Evolutionary conservation across 805 yeast genomes (phyloP), one percentile per base, ranked within the genome.

Genomic region (Kregervanrija fluxuum): DNA sequence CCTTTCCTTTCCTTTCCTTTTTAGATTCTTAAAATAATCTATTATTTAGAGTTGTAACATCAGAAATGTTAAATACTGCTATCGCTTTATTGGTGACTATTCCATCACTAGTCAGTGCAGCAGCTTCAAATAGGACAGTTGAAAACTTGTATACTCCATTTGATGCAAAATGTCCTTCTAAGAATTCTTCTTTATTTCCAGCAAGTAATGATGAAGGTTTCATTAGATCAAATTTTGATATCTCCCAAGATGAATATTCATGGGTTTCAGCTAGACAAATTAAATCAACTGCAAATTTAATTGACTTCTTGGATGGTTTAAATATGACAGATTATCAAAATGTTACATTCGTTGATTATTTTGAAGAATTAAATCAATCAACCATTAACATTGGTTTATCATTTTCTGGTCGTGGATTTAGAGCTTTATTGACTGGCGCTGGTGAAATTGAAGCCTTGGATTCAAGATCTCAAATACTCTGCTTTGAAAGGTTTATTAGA

Each of bases 361-460:
- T 70, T 22, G 60, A 62, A 30, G 48, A 56, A 3, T 56, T 67
- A 35, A 57, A 65, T 48, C 56, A 60, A 15, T 38, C 48, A 38
- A 46, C 71, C n/a, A 64, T 74, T 49, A 68, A 68, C 37, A 64
- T 82, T 39, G 86, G 79, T 22, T 51, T 74, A 32, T 80, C 88
- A 3, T 75, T 80, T 48, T 75, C 88, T 12, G 95, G 95, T 35
- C 95, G 96, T 54, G 93, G 95, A 3, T 85, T 82, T 60, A 74
- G 95, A 50, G 93, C 95, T 34, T 82, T 87, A 83, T 64, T 87
- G 40, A 65, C 72, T 38, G 95, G 95, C 13, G 95, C 95, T 6
- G 95, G 95, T 32, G 78, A 79, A 60, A 57, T 87, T n/a, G 68
- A 85, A 3, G 95, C 90, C 0, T 63, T 85, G 51, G 96, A 87